phyloP scores from a whole-genome alignment of 495 filamentous ascomycete genomes.

The Chaetomium fimeti region DNA sequence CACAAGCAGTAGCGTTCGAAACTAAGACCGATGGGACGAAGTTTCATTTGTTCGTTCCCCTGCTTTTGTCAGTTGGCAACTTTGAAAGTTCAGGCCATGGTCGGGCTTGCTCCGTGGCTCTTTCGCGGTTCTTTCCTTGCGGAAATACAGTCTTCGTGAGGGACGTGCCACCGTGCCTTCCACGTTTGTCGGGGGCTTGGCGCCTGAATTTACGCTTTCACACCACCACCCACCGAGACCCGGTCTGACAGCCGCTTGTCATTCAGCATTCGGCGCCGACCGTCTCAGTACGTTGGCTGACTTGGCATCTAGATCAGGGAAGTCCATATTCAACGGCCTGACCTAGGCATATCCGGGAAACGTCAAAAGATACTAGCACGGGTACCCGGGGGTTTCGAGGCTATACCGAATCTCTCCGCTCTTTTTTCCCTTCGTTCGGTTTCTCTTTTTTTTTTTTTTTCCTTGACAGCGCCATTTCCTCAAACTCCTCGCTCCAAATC shows the following conservation, averaged over 20 bases:
- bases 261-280: neutral
- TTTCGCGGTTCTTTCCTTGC: neutral
- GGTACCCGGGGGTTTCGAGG: neutral
- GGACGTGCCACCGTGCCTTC: neutral
- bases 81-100: neutral
- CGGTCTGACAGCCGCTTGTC: neutral
- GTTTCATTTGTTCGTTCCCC: neutral
- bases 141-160: neutral
- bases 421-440: neutral
- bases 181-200: conserved; percentile 5
- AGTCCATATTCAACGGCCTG: conserved; percentile 2
- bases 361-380: neutral
- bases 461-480: neutral
- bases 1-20: neutral
- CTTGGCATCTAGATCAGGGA: conserved; percentile 12
- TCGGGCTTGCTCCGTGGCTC: neutral
- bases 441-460: neutral
- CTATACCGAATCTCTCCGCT: too few species aligned
- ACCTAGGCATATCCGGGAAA: neutral
- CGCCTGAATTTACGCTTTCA: conserved; percentile 10
- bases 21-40: neutral
- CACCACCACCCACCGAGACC: conserved; percentile 12
- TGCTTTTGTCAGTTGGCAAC: neutral
- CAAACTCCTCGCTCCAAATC: neutral
- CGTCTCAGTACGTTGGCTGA: neutral